A percentile compares a stretch with the other conserved stretches of the same genome.
phyloP scores from a whole-genome alignment of 1,139 yeast genomes.

The Geotrichum candidum region DNA sequence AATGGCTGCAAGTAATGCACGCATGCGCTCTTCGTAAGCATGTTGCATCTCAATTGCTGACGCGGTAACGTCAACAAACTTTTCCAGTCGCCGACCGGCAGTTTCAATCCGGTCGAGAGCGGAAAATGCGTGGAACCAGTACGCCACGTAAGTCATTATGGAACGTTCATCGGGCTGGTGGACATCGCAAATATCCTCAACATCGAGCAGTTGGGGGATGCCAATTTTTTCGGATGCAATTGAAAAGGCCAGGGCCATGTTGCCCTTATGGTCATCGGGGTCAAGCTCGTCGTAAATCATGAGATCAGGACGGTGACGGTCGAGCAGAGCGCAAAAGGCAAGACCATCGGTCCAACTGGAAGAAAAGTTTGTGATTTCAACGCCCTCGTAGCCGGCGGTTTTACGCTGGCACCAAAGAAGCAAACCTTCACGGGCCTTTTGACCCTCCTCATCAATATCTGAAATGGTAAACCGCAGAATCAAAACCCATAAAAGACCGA shows the following conservation, averaged over 20 bases:
- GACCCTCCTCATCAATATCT: conserved; percentile 42
- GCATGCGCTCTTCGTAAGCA: conserved; percentile 35
- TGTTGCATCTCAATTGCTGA: conserved; percentile 36
- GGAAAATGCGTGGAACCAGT: conserved; percentile 55
- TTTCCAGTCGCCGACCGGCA: conserved; percentile 39
- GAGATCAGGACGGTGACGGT: conserved; percentile 42
- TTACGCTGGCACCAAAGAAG: conserved; percentile 43
- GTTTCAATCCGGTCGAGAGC: conserved; percentile 38
- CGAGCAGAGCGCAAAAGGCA: conserved; percentile 45
- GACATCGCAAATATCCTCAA: conserved; percentile 49
- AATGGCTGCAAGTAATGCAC: conserved; percentile 29
- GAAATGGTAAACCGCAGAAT: conserved; percentile 47
- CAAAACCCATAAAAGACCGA: conserved; percentile 62
- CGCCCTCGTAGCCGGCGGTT: conserved; percentile 38
- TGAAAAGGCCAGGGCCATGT: conserved; percentile 37
- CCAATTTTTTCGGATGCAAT: conserved; percentile 43
- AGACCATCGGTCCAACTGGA: conserved; percentile 44
- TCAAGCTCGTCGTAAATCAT: conserved; percentile 38
- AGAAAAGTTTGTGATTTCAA: conserved; percentile 39
- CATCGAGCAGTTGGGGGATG: conserved; percentile 53
- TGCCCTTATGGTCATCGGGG: conserved; percentile 29
- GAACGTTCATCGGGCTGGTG: conserved; percentile 59
- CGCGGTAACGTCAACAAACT: conserved; percentile 36
- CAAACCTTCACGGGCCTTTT: conserved; percentile 42
- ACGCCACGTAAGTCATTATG: conserved; percentile 57